A percentile compares a stretch with the other conserved stretches of the same genome.
Evolutionary conservation across 345 rosid species (phyloP).

Genomic region (Eucalyptus camaldulensis): DNA sequence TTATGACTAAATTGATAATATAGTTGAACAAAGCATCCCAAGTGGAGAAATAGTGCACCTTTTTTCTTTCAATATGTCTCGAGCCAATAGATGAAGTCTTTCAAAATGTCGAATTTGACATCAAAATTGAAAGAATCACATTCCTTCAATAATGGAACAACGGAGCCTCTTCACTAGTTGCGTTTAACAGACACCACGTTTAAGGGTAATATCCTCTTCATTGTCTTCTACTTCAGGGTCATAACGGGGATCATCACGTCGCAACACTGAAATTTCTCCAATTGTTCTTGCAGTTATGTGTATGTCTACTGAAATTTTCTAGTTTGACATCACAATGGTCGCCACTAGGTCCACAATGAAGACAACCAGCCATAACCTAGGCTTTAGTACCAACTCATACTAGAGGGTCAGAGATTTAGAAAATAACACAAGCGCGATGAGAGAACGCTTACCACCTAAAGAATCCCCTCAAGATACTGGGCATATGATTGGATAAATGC

Average conservation of each 20-base stretch:
- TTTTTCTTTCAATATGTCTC: too few species aligned
- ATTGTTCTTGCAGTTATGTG: too few species aligned
- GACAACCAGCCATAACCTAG: neutral
- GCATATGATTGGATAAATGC: neutral
- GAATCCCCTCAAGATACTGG: neutral
- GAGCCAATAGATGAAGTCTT: too few species aligned
- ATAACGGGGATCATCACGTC: too few species aligned
- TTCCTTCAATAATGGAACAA: rapidly evolving
- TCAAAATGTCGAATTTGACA: too few species aligned
- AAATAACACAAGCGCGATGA: rapidly evolving
- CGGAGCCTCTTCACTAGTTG: neutral
- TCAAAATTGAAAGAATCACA: too few species aligned
- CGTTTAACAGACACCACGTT: neutral
- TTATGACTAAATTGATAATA: too few species aligned
- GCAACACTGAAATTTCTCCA: rapidly evolving
- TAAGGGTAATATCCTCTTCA: too few species aligned
- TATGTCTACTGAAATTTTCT: too few species aligned
- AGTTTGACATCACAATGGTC: too few species aligned
- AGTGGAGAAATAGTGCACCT: rapidly evolving
- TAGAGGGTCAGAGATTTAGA: neutral
- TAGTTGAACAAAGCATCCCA: too few species aligned
- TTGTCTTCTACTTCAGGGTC: too few species aligned
- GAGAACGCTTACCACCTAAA: neutral
- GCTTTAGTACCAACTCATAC: neutral
- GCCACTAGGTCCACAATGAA: neutral